These are phyloP conservation scores for Funneliformis mosseae DNA, from an alignment of 192 early-diverging fungal genomes.

Conservation along the genomic window DNA sequence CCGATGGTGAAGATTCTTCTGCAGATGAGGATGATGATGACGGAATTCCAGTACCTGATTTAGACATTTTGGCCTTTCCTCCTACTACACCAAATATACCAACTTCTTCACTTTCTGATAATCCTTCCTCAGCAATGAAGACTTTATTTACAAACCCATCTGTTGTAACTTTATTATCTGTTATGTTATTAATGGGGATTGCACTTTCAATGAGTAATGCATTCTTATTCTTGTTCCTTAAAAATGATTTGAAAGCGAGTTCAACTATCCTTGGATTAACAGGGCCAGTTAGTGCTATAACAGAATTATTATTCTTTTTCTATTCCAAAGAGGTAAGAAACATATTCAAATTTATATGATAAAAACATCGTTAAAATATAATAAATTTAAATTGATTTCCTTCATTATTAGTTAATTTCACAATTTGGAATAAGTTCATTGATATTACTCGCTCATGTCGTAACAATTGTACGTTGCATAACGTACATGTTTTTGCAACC, in stretches of 20 bases:
- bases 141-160: conserved; percentile 36
- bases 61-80: conserved; percentile 29
- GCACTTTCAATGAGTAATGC: conserved; percentile 46
- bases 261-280: conserved; percentile 47
- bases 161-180: conserved; percentile 43
- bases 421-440: conserved; percentile 45
- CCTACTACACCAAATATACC: conserved; percentile 37
- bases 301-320: conserved; percentile 49
- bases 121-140: conserved; percentile 10
- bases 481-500: conserved; percentile 44
- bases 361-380: neutral
- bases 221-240: conserved; percentile 50
- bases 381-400: neutral
- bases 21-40: neutral
- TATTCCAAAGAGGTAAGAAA: conserved; percentile 49
- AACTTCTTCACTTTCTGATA: conserved; percentile 34
- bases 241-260: conserved; percentile 46
- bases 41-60: conserved; percentile 36
- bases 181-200: conserved; percentile 53
- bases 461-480: conserved; percentile 48
- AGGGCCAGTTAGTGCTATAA: conserved; percentile 45
- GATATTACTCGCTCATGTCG: conserved; percentile 48
- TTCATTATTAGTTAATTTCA: conserved; percentile 42
- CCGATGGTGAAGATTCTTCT: conserved; percentile 26
- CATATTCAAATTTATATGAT: neutral